These are phyloP conservation scores for Tylopilus rubrobrunneus DNA, from an alignment of 768 basidiomycete species.

Conservation along the genomic window DNA sequence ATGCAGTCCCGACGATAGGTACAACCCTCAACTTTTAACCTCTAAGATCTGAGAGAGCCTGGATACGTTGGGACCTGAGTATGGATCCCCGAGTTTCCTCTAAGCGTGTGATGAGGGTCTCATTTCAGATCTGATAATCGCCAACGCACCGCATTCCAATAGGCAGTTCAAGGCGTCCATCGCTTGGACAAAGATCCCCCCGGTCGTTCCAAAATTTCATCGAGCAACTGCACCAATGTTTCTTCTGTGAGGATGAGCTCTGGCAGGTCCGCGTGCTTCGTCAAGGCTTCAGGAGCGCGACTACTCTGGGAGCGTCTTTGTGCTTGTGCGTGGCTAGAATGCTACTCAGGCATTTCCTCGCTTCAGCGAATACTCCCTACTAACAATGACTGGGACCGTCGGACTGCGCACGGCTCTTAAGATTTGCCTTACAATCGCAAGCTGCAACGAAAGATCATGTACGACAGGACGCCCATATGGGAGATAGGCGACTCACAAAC, in stretches of 20 bases:
- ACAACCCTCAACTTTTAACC: slow-evolving; percentile 6
- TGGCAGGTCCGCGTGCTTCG: slow-evolving; percentile 14
- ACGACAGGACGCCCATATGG: no score
- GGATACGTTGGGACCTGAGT: not conserved
- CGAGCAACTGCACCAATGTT: slow-evolving; percentile 12
- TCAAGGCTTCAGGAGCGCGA: slow-evolving; percentile 22
- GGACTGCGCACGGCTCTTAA: not conserved
- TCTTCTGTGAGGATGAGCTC: slow-evolving; percentile 13
- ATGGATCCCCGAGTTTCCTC: slow-evolving; percentile 1
- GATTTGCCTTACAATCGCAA: not conserved
- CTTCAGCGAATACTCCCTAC: slow-evolving; percentile 6
- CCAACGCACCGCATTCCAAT: slow-evolving; percentile 16
- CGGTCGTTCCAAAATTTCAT: slow-evolving; percentile 1
- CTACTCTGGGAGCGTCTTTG: slow-evolving; percentile 16
- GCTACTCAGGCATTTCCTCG: slow-evolving; percentile 5
- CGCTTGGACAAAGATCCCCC: slow-evolving; percentile 14
- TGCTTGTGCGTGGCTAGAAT: slow-evolving; percentile 16
- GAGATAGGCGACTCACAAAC: slow-evolving; percentile 9
- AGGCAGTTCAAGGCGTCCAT: slow-evolving; percentile 22
- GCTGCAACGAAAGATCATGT: not conserved
- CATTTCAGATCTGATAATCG: not conserved
- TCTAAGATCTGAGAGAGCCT: slow-evolving; percentile 17
- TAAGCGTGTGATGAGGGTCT: not conserved
- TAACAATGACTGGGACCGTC: not conserved
- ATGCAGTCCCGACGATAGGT: no score